Evolutionary conservation across 306 rosid genomes (phyloP).

Genomic region (Carpinus fangiana): DNA sequence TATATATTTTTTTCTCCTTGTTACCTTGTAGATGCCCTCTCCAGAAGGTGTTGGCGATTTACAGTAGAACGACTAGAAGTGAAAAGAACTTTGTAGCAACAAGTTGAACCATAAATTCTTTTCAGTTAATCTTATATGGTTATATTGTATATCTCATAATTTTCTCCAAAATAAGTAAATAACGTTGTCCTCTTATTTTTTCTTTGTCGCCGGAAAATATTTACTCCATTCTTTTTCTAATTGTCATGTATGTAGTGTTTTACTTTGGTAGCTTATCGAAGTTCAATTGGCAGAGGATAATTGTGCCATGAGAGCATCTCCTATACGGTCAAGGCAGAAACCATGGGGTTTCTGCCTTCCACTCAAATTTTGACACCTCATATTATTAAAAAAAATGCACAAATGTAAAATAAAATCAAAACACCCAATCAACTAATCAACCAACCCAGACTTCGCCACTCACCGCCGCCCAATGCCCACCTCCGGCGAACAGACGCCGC

Average conservation of each 20-base stretch:
- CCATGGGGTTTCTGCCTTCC: too few relatives aligned
- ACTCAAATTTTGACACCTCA: too few relatives aligned
- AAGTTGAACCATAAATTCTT: background rate
- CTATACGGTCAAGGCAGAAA: too few relatives aligned
- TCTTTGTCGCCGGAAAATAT: too few relatives aligned
- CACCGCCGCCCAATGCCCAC: too few relatives aligned
- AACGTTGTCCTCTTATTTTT: background rate
- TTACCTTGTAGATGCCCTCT: constrained; percentile 20
- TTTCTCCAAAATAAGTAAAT: background rate
- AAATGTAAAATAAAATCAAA: too few relatives aligned
- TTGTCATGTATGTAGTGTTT: background rate
- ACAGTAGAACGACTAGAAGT: constrained; percentile 2
- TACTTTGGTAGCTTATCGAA: background rate
- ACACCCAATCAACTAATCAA: too few relatives aligned
- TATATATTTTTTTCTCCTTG: background rate
- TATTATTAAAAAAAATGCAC: too few relatives aligned
- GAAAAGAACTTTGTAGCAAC: constrained; percentile 1
- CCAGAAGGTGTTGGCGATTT: constrained; percentile 3
- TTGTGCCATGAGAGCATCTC: too few relatives aligned
- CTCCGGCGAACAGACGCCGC: too few relatives aligned
- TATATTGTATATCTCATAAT: background rate
- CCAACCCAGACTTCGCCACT: too few relatives aligned
- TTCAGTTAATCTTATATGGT: background rate
- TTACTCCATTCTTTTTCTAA: too few relatives aligned
- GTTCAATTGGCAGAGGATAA: background rate